Base-by-base conservation (phyloP, 768 basidiomycete genomes). In the Naematelia aurantialba region DNA sequence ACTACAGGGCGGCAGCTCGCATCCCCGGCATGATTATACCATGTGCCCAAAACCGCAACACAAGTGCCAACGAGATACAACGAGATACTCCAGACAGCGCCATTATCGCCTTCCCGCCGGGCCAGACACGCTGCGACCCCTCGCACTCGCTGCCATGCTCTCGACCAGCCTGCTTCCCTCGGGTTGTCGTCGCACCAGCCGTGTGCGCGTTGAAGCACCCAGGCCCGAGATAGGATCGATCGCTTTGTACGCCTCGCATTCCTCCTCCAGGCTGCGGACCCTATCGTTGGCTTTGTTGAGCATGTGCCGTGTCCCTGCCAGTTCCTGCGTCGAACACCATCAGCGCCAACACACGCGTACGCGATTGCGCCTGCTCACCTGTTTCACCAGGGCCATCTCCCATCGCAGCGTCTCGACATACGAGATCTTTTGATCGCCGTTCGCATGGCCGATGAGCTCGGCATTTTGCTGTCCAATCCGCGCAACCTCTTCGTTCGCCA, bases 401-500 rank as follows among this genome's bases (percentile, higher is more conserved):
- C 82, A 79, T 31, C 91, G 82, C 53, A 96, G 84, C 55, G 85
- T 82, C 59, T 93, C 92, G 14, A 96, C 85, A 66, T 94, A 93
- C 74, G 85, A 80, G 67, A 96, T 91, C 59, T 85, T 84, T 76
- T 94, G 91, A 1, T 85, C 84, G 8, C 89, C 88, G 70, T 93
- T 92, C 30, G 83, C 81, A 71, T 93, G 91, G 0, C 89, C 85
- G 17, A 91, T 79, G 58, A 94, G 87, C 72, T 91, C 85, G 0
- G 89, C 88, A 63, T 93, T 93, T 78, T 90, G 87, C 68, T 81
- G 82, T 64, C 87, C 85, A 45, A 94, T 81, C n/a, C 81, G 79
- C 39, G 83, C 80, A 0, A 87, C 85, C 73, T 94, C 92, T 44
- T 85, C 85, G 68, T 91, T 87, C 5, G 89, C 89, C 31, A 91